phyloP scores from a whole-genome alignment of 148 eudicot species.

The Chenopodium suecicum region DNA sequence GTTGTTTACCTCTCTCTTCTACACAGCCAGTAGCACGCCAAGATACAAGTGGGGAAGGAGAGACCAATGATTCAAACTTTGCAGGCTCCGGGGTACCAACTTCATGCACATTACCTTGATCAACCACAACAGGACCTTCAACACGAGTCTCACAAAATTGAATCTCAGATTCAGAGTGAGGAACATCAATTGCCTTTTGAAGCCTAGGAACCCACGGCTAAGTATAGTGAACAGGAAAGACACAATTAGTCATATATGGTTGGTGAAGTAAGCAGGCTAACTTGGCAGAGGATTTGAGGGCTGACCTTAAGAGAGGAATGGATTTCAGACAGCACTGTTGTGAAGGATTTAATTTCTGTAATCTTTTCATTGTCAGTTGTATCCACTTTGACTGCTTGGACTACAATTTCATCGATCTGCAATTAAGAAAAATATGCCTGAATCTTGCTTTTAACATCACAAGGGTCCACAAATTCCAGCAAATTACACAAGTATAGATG shows the following conservation, averaged over 20 bases:
- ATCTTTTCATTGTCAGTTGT: constrained; percentile 31
- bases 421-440: not conserved
- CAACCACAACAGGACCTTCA: constrained; percentile 21
- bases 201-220: constrained; percentile 88
- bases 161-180: constrained; percentile 32
- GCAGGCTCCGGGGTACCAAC: constrained; percentile 56
- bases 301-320: constrained; percentile 68
- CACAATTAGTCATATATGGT: not conserved
- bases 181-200: constrained; percentile 44
- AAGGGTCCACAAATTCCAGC: not conserved
- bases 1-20: constrained; percentile 63
- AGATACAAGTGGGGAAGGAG: constrained; percentile 98
- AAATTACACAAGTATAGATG: not conserved
- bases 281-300: constrained; percentile 13
- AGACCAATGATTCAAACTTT: constrained; percentile 55
- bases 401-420: constrained; percentile 89
- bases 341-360: constrained; percentile 60
- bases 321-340: constrained; percentile 57
- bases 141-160: constrained; percentile 20
- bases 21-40: constrained; percentile 70
- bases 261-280: constrained; percentile 2
- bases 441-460: not conserved
- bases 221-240: constrained; percentile 21
- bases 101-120: constrained; percentile 26
- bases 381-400: constrained; percentile 55